Conservation (phyloP, 176 grass and related monocot species). For the Oryza australiensis region DNA sequence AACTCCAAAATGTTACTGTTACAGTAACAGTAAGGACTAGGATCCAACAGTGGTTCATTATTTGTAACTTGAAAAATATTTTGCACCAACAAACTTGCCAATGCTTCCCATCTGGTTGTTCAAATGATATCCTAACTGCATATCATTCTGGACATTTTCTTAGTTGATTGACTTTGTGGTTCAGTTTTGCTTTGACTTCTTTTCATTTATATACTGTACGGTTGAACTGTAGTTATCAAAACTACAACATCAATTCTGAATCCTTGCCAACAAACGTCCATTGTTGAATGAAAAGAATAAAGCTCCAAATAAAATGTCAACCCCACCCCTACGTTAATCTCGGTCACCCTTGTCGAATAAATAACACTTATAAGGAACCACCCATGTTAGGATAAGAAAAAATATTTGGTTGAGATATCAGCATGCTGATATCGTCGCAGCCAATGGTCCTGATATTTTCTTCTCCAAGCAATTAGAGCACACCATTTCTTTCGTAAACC, state of each 20-base stretch:
- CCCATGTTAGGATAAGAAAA: constrained; percentile 22
- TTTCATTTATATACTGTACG: background rate
- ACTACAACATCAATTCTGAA: background rate
- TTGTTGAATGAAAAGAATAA: background rate
- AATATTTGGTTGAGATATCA: constrained; percentile 7
- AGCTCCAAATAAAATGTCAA: constrained; percentile 30
- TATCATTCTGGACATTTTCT: too few relatives aligned
- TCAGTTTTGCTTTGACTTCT: background rate
- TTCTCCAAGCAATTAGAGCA: too few relatives aligned
- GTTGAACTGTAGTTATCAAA: background rate
- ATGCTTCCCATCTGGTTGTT: background rate
- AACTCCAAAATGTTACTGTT: background rate
- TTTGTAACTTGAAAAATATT: background rate
- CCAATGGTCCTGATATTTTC: too few relatives aligned
- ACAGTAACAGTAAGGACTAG: background rate
- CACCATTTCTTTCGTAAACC: too few relatives aligned
- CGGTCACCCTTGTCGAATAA: background rate
- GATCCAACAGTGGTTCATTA: background rate
- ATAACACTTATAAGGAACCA: background rate
- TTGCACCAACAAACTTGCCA: background rate
- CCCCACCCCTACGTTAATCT: background rate
- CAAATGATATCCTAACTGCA: background rate
- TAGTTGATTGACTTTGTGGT: background rate
- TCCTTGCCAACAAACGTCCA: background rate
- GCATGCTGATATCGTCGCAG: too few relatives aligned